phyloP scores from a whole-genome alignment of 2,329 filamentous ascomycete species.

The Penicillium aurantiogriseum region DNA sequence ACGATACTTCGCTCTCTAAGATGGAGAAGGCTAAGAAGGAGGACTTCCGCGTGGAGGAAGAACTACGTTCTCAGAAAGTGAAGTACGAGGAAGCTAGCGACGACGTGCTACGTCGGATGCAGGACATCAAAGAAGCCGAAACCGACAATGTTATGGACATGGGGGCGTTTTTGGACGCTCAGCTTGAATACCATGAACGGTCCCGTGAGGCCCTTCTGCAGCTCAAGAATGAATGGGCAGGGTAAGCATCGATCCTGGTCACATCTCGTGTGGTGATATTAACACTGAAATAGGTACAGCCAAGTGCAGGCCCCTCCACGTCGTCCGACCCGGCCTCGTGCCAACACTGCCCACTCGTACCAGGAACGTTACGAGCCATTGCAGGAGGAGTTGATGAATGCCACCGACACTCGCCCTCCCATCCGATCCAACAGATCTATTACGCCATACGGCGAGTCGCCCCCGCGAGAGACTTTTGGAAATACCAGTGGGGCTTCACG shows the following conservation, averaged over 20 bases:
- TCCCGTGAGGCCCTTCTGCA: slow-evolving; percentile 78
- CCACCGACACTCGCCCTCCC: slow-evolving; percentile 51
- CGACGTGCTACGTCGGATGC: slow-evolving; percentile 87
- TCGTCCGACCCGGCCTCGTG: slow-evolving; percentile 55
- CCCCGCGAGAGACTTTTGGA: slow-evolving; percentile 41
- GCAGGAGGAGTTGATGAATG: slow-evolving; percentile 54
- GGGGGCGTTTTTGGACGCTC: slow-evolving; percentile 77
- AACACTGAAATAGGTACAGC: slow-evolving; percentile 8
- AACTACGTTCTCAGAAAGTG: slow-evolving; percentile 82
- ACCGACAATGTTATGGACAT: slow-evolving; percentile 78
- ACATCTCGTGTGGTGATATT: slow-evolving; percentile 12
- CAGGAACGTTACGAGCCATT: slow-evolving; percentile 57
- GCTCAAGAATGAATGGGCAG: slow-evolving; percentile 66
- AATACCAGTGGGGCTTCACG: slow-evolving; percentile 37
- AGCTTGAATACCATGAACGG: slow-evolving; percentile 87
- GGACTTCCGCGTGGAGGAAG: slow-evolving; percentile 89
- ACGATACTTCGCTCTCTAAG: slow-evolving; percentile 84
- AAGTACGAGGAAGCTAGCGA: slow-evolving; percentile 96
- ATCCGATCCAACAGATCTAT: slow-evolving; percentile 50
- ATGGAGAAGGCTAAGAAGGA: slow-evolving; percentile 93
- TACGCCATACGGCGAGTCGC: slow-evolving; percentile 36
- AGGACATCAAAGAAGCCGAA: slow-evolving; percentile 93
- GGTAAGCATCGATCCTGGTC: slow-evolving; percentile 43
- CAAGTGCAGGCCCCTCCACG: slow-evolving; percentile 34
- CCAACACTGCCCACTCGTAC: slow-evolving; percentile 64